These are phyloP conservation scores for Glaciozyma antarctica DNA, from an alignment of 768 basidiomycete genomes.

Conservation along the genomic window DNA sequence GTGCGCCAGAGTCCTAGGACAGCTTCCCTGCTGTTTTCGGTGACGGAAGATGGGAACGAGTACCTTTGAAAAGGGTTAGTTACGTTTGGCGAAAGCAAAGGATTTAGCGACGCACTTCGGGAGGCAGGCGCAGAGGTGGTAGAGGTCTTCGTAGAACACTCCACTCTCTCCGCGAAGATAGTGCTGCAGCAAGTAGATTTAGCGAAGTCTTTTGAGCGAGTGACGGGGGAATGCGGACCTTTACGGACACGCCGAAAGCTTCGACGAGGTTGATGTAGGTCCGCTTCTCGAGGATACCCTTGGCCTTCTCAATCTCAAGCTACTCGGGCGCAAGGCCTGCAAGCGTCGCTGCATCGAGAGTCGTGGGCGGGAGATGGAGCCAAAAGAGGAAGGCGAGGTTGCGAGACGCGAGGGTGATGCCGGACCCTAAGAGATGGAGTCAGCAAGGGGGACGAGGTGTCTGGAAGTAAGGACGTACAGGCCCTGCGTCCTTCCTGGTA, in stretches of 20 bases:
- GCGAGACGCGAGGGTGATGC: constrained; percentile 50
- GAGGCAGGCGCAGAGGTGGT: constrained; percentile 57
- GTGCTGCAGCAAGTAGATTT: constrained; percentile 44
- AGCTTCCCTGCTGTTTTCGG: constrained; percentile 4
- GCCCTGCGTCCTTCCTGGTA: constrained; percentile 50
- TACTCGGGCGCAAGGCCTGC: constrained; percentile 46
- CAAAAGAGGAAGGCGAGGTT: constrained; percentile 54
- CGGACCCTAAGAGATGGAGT: constrained; percentile 43
- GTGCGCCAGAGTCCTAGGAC: constrained; percentile 18
- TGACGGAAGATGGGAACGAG: constrained; percentile 19
- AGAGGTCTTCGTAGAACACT: constrained; percentile 64
- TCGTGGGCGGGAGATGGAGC: constrained; percentile 26
- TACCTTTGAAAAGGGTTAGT: constrained; percentile 1
- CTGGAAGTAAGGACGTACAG: constrained; percentile 33
- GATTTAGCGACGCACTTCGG: constrained; percentile 38
- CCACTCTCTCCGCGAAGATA: constrained; percentile 60
- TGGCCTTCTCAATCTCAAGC: constrained; percentile 28
- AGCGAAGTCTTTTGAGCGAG: neutral
- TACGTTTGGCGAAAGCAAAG: neutral
- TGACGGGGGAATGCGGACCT: neutral
- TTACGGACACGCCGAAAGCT: constrained; percentile 13
- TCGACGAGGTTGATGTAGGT: constrained; percentile 47
- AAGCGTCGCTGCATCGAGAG: constrained; percentile 2
- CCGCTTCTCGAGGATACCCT: constrained; percentile 61
- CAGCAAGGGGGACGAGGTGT: too few species aligned